Percentiles rank a stretch among this genome's conserved stretches.
phyloP scores from a whole-genome alignment of 768 basidiomycete genomes.

The Collybiopsis luxurians region DNA sequence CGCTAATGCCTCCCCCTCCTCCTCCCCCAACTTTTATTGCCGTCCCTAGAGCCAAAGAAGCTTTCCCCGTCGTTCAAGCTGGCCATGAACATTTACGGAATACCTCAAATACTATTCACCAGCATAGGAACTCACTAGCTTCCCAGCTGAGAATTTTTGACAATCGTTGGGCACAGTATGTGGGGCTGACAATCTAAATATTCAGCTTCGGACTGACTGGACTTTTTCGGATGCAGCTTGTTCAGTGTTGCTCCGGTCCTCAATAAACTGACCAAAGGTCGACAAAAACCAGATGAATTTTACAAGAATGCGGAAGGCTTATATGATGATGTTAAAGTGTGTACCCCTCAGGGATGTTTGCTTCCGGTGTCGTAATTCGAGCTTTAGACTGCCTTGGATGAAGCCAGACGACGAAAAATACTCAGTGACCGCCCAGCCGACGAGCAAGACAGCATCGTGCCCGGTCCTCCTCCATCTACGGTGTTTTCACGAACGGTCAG shows the following conservation, averaged over 20 bases:
- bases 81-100: constrained; percentile 11
- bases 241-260: constrained; percentile 12
- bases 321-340: constrained; percentile 13
- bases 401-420: background rate
- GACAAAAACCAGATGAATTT: constrained; percentile 13
- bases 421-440: background rate
- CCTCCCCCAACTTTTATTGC: background rate
- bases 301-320: constrained; percentile 8
- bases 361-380: background rate
- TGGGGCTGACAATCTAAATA: too few relatives aligned
- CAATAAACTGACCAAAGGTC: constrained; percentile 14
- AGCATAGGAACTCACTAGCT: constrained; percentile 11
- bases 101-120: constrained; percentile 11
- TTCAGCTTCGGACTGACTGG: too few relatives aligned
- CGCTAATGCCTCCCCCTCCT: background rate
- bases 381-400: background rate
- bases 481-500: background rate
- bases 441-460: constrained; percentile 4
- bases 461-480: background rate
- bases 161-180: constrained; percentile 14
- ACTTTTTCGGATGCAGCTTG: too few relatives aligned
- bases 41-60: constrained; percentile 1
- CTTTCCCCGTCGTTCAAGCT: constrained; percentile 6
- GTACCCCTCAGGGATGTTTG: background rate
- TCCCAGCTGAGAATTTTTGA: constrained; percentile 8